Base-by-base conservation (phyloP, 1,284 basidiomycete genomes). In the Grifola frondosa region DNA sequence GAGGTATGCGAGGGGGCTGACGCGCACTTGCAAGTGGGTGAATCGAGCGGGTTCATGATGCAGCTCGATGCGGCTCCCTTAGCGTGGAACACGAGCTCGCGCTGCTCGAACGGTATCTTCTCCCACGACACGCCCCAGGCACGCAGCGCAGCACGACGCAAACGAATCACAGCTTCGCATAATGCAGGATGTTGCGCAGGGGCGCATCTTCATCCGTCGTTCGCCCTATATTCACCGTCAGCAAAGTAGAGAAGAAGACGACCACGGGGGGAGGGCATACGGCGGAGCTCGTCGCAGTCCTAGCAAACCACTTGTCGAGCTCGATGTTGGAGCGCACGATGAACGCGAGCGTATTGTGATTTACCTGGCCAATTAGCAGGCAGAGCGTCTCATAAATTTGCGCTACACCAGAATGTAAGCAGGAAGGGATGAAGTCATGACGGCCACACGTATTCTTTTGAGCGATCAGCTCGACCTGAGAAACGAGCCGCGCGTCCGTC, bases 61-160 rank as follows among this genome's bases (percentile, higher is more conserved):
- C 91, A 94, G 43, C 83, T 84, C 38, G 86, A 81, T 2, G 93
- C 93, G 0, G 91, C 89, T 55, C 95, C 88, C 65, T 94, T 95
- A 7, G 92, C 93, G 58, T 93, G 88, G 71, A 96, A 93, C 6
- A 92, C 93, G 31, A 97, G 77, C 62, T 96, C 92, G 24, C 90
- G 81, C 62, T 96, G 93, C 60, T 95, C 93, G 46, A 89, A 90
- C 2, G 89, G 81, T 85, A 96, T 93, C 66, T 92, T 94, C 58
- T 96, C 91, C 88, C 92, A 96, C 9, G 88, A 83, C 29, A 87
- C 88, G 6, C 93, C 93, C n/a, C n/a, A n/a, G n/a, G n/a, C n/a
- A n/a, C n/a, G n/a, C n/a, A n/a, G 43, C 93, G 81, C 26, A 97
- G 72, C 8, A 91, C 92, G 6, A 95, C 88, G 59, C 93, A 96